Evolutionary conservation across 495 filamentous ascomycete species (phyloP), one percentile per base, ranked within the genome.

Genomic region (Penicillium ucsense): DNA sequence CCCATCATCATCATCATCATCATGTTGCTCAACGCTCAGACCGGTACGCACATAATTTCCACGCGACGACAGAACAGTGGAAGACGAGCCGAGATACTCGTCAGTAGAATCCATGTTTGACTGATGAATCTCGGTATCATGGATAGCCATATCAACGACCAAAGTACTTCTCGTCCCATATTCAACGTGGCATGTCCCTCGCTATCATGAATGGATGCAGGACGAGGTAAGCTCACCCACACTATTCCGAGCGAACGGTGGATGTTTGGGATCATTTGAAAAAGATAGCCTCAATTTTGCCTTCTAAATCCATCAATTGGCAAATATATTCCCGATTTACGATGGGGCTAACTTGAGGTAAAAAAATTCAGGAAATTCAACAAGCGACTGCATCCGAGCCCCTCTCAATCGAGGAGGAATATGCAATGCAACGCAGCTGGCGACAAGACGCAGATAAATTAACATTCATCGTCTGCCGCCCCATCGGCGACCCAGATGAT

Each of bases 171-270:
- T 95, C 31, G 88, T 95, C 36, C 89, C 89, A 5, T 95, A 95
- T 58, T 86, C 84, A 34, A 65, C 68, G 46, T 81, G 80, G 65
- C 89, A 95, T 68, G 89, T 95, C 33, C 74, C 74, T 6, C 81
- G 72, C 3, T 95, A 95, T 54, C 86, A 94, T 53, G 67, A 78
- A 57, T 95, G 89, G 89, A 95, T 95, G 89, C 73, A 91, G 73
- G 84, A 92, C 55, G 75, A 82, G 47, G 88, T 91, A 68, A 45
- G 61, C 30, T 31, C 45, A 8, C 31, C 40, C 45, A 38, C 8
- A 35, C 11, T 20, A 20, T 20, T 20, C 20, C 2, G 20, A 20
- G 20, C 20, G 20, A 20, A 20, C 20, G 20, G 1, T 20, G 20
- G 20, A 20, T 20, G 20, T 20, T 20, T 20, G 20, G 1, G 20